Base-by-base conservation (phyloP, 805 yeast genomes). In the Yamadazyma kitorensis region DNA sequence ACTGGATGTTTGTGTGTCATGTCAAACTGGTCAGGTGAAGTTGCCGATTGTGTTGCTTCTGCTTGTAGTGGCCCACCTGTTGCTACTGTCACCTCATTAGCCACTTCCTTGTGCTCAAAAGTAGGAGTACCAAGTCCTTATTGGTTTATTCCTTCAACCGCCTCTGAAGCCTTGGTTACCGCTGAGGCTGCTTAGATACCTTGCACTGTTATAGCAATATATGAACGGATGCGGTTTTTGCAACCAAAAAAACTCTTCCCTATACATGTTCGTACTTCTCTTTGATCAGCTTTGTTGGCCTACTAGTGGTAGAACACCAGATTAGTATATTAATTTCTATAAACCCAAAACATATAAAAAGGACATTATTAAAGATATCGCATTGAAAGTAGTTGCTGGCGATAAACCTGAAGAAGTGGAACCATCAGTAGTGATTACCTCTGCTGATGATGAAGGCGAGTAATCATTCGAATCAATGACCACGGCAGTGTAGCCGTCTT, bases 1-100 rank as follows among this genome's bases (percentile, higher is more conserved):
- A 56, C 70, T 32, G 71, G 71, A 10, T 65, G 71, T 49, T 56
- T 65, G 35, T 65, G 71, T 57, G 65, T 61, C 17, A 64, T 65
- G 60, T 47, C 64, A 24, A 42, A 45, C 24, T 65, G 55, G 49
- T 51, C 45, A 26, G 55, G 54, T 10, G 15, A 11, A n/a, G 38
- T 64, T 21, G 69, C 61, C 27, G 49, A 52, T 30, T 65, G 71
- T 57, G 61, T 71, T 24, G 63, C 53, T 23, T 38, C 37, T 10
- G 64, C 63, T 26, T 65, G 74, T 33, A 28, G 36, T 16, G 68
- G 69, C 38, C 26, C 34, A 12, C 53, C 54, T 12, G 68, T 63
- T 22, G 40, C 29, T 15, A 25, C 46, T 18, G 62, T 59, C 18
- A 40, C 43, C 17, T 26, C 38, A 22, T 44, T 53, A 40, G 68